Conservation (phyloP, 1,284 basidiomycete genomes). For the Apiotrichum domesticum region DNA sequence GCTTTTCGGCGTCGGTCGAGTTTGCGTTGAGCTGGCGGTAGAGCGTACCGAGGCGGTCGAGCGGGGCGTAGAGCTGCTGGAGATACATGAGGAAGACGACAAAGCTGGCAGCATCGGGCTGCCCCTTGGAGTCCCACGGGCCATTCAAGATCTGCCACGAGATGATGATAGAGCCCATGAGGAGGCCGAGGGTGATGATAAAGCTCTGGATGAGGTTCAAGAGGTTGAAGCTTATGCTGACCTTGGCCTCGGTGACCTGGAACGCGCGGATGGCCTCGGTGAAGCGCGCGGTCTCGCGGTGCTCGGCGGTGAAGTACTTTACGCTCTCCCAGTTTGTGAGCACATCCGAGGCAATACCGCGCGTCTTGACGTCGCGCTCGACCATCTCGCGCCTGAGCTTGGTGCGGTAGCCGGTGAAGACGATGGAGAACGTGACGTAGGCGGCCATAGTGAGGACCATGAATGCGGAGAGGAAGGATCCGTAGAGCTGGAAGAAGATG, state of each 20-base stretch:
- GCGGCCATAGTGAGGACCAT: constrained; percentile 75
- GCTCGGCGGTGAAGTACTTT: constrained; percentile 95
- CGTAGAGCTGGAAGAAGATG: constrained; percentile 76
- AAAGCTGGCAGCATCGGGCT: constrained; percentile 88
- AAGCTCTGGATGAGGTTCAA: constrained; percentile 92
- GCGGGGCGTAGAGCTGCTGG: constrained; percentile 86
- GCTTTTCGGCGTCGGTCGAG: constrained; percentile 88
- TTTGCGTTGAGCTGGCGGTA: constrained; percentile 92
- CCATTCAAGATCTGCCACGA: constrained; percentile 86
- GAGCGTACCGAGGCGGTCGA: constrained; percentile 92
- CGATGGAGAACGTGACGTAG: constrained; percentile 92
- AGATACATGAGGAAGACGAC: constrained; percentile 98
- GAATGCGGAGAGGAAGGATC: constrained; percentile 69
- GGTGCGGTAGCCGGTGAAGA: constrained; percentile 74
- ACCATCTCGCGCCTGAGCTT: constrained; percentile 88
- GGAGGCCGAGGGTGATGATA: constrained; percentile 85
- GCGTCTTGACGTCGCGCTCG: constrained; percentile 87
- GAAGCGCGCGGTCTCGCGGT: constrained; percentile 79
- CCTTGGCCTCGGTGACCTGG: constrained; percentile 83
- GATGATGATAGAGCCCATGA: constrained; percentile 87
- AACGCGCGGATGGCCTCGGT: constrained; percentile 79
- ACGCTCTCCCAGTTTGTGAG: constrained; percentile 98
- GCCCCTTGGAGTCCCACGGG: constrained; percentile 22
- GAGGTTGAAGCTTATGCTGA: constrained; percentile 82
- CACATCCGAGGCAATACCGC: constrained; percentile 89